Evolutionary conservation across 331 rosid species (phyloP).

Genomic region (Rhamnella rubrinervis): DNA sequence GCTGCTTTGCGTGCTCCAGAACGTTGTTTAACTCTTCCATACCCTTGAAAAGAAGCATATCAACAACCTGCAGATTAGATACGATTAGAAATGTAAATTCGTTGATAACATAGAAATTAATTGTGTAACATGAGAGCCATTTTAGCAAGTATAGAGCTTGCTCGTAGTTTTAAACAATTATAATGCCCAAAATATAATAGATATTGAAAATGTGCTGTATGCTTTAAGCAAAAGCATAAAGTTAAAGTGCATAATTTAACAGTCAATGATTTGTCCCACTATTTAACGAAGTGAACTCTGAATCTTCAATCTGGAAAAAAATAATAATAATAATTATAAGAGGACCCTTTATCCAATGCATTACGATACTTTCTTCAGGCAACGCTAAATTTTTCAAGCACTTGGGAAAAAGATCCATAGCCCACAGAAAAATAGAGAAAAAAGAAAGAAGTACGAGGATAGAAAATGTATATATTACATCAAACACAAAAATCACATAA

Average conservation of each 20-base stretch:
- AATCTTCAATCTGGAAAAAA: neutral
- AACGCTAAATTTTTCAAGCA: neutral
- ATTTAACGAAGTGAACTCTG: constrained; percentile 3
- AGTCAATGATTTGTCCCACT: neutral
- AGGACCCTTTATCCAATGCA: neutral
- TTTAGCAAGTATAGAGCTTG: neutral
- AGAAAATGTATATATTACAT: no score
- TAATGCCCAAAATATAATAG: neutral
- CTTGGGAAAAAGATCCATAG: neutral
- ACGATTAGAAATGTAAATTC: constrained; percentile 22
- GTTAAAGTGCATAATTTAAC: neutral
- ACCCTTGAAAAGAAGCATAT: constrained; percentile 89
- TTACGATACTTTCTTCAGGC: neutral
- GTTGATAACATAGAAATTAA: no score
- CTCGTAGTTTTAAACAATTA: neutral
- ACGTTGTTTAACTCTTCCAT: constrained; percentile 79
- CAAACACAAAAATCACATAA: no score
- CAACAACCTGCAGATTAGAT: constrained; percentile 68
- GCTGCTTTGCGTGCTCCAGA: constrained; percentile 84
- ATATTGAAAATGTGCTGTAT: neutral
- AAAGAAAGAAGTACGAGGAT: no score
- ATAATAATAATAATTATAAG: neutral
- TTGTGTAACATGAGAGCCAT: neutral
- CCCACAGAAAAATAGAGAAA: neutral
- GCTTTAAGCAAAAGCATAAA: neutral